Evolutionary conservation across 768 basidiomycete genomes (phyloP).

Genomic region (Kwoniella sp.): DNA sequence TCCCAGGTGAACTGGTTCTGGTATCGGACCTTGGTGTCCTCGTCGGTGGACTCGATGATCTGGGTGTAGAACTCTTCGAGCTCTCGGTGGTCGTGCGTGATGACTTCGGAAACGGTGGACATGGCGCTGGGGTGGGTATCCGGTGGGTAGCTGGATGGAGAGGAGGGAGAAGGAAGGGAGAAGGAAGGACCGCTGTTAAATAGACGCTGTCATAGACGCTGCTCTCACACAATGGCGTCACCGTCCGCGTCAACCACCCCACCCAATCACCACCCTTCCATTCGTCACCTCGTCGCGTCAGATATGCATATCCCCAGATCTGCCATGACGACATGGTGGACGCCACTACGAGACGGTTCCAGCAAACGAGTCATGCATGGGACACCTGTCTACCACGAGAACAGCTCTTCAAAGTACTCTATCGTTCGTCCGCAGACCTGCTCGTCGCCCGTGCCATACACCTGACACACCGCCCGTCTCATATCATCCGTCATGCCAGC

Average conservation of each 20-base stretch:
- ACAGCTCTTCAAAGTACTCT: slow-evolving; percentile 29
- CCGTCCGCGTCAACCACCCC: no score
- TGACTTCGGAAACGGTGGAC: slow-evolving; percentile 14
- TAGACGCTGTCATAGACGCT: no score
- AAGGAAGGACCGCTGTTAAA: no score
- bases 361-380: no score
- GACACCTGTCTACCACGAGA: slow-evolving; percentile 29
- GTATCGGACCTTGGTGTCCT: slow-evolving; percentile 15
- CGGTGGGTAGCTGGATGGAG: neutral
- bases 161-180: neutral
- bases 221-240: no score
- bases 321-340: no score
- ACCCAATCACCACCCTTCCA: no score
- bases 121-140: neutral
- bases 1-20: slow-evolving; percentile 32
- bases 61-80: slow-evolving; percentile 25
- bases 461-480: slow-evolving; percentile 9
- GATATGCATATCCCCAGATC: no score
- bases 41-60: slow-evolving; percentile 10
- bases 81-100: slow-evolving; percentile 25
- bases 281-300: no score
- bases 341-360: no score
- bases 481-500: slow-evolving; percentile 26
- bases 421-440: slow-evolving; percentile 9
- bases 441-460: slow-evolving; percentile 16